Conservation (phyloP, 83 land plant species). For the Picea abies region DNA sequence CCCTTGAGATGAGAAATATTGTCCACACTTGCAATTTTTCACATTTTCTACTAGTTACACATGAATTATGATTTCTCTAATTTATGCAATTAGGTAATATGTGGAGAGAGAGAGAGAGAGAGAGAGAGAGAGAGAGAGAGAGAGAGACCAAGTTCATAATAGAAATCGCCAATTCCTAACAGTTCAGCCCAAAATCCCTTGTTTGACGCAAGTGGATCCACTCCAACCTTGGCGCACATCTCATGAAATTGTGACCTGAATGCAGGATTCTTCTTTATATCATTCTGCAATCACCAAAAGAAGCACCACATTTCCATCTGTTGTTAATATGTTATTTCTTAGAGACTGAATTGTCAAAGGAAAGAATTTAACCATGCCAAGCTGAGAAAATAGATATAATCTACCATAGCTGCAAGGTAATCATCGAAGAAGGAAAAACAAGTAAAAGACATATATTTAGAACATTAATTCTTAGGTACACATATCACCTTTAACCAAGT, state of each 20-base stretch:
- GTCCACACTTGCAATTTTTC: not conserved
- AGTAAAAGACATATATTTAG: not conserved
- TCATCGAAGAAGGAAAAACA: not conserved
- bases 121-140: not conserved
- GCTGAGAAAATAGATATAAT: not conserved
- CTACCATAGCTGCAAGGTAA: not conserved
- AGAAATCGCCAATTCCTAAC: constrained; percentile 97
- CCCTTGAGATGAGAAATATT: not conserved
- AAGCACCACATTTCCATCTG: not conserved
- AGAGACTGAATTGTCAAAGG: not conserved
- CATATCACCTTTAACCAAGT: not conserved
- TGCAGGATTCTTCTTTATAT: constrained; percentile 89
- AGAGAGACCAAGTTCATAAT: constrained; percentile 86
- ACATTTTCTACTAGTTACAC: not conserved
- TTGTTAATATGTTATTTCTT: not conserved
- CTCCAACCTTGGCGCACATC: constrained; percentile 93
- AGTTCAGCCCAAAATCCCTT: constrained; percentile 99
- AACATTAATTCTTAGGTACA: not conserved
- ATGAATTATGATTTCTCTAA: not conserved
- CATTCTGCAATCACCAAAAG: constrained; percentile 61
- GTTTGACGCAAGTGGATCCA: constrained; percentile 97
- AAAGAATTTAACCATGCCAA: not conserved
- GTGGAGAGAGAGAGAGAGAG: not conserved
- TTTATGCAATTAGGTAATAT: not conserved
- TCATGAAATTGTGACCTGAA: constrained; percentile 96